phyloP scores from a whole-genome alignment of 139 green algal genomes.

The Volvox reticuliferus region DNA sequence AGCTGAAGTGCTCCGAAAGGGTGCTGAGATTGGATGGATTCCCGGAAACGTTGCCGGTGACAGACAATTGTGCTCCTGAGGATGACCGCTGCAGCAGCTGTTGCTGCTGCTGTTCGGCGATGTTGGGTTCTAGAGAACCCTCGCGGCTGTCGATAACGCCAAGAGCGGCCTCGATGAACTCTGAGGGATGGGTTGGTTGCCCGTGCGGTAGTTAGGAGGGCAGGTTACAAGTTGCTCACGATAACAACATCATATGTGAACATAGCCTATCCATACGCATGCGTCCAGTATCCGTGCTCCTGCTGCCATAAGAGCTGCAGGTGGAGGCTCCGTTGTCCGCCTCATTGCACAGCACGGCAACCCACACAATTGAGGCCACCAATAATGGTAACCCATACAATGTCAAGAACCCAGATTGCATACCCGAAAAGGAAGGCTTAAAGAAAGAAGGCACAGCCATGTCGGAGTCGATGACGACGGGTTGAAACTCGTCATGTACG shows the following conservation, averaged over 20 bases:
- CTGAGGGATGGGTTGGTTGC: not conserved
- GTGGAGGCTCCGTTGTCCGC: no score
- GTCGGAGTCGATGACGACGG: not conserved
- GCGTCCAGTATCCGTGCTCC: no score
- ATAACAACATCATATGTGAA: no score
- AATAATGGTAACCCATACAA: no score
- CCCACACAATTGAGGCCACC: no score
- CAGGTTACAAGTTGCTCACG: no score
- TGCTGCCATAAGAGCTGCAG: no score
- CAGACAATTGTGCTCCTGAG: not conserved
- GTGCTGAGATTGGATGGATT: not conserved
- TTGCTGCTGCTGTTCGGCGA: not conserved
- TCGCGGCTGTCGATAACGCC: not conserved
- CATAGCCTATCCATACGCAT: no score
- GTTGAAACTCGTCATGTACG: no score
- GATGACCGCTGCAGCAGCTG: not conserved
- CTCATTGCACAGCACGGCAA: no score
- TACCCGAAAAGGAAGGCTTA: slow-evolving; percentile 27
- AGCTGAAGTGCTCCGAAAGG: slow-evolving; percentile 3
- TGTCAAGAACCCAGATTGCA: no score
- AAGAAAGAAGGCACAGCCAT: not conserved
- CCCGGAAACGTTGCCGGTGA: not conserved
- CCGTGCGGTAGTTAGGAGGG: no score
- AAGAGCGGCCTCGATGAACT: not conserved
- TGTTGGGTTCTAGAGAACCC: not conserved